Base-by-base conservation (phyloP, 164 flowering plant species). In the Echeveria elegans region DNA sequence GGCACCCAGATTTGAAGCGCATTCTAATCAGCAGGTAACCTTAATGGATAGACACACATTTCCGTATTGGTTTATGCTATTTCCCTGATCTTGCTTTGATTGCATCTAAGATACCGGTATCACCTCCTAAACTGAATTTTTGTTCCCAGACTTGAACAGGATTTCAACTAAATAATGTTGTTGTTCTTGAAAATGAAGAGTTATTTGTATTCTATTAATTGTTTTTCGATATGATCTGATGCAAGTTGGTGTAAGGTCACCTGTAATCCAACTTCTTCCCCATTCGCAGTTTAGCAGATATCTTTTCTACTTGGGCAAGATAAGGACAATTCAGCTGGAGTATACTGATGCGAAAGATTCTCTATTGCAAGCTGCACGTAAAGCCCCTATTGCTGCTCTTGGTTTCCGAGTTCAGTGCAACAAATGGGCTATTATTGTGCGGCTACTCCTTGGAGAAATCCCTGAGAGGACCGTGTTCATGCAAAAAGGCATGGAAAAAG, bases 1-100 rank as follows among this genome's bases (percentile, higher is more conserved):
- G 84, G 97, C 97, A 37, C 98, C 98, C 3, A 90, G 91, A 41
- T 93, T 90, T 82, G 97, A 91, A 78, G 97, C 97, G 34, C 97
- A 89, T 73, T 90, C 97, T 59, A 93, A 90, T 74, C 98, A 93
- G 76, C 97, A 90, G 96, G 98, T 65, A 77, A 66, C 8, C 40
- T 59, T 9, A 21, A 21, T 52, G 11, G 3, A 21, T 23, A 52
- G 28, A 21, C 28, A 21, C 28, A 8, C 3, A 21, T 0, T 21
- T 23, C 58, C 9, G 2, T n/a, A 8, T 50, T 47, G 16, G 18
- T 16, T 16, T 47, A 19, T 48, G 53, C 53, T 48, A 6, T 48
- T 1, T 48, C 23, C 9, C n/a, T 45, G 50, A n/a, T 15, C 50
- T 45, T 45, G 23, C 5, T 48, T 16, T 18, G 23, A 18, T 48